These are phyloP conservation scores for Mycena pura DNA, from an alignment of 768 basidiomycete genomes.

Conservation along the genomic window DNA sequence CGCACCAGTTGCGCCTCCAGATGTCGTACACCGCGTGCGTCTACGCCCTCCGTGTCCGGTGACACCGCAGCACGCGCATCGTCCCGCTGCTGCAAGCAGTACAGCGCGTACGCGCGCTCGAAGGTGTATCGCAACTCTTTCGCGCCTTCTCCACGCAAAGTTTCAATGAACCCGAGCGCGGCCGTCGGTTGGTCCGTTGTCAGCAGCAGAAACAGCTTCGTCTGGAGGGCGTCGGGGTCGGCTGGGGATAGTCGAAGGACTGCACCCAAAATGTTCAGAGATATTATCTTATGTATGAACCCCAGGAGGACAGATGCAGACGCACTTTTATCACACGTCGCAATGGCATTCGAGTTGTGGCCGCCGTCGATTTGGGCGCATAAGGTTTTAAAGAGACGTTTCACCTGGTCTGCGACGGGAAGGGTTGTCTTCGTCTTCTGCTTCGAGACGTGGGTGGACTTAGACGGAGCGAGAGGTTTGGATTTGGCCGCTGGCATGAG, in stretches of 20 bases:
- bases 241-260: conserved; percentile 73
- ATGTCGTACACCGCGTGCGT: conserved; percentile 72
- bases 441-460: conserved; percentile 12
- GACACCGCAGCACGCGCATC: conserved; percentile 65
- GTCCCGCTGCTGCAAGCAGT: conserved; percentile 78
- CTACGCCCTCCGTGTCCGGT: conserved; percentile 39
- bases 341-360: conserved; percentile 83
- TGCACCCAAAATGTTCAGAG: conserved; percentile 36
- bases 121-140: conserved; percentile 46
- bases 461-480: background rate
- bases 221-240: conserved; percentile 77
- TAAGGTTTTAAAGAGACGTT: conserved; percentile 76
- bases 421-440: conserved; percentile 28
- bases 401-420: conserved; percentile 46
- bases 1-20: conserved; percentile 89
- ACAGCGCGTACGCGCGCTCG: conserved; percentile 84
- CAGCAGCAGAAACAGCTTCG: conserved; percentile 86
- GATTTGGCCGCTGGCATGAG: conserved; percentile 18
- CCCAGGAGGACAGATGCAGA: conserved; percentile 22
- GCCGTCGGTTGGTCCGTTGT: conserved; percentile 83
- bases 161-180: conserved; percentile 68
- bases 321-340: conserved; percentile 92
- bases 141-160: conserved; percentile 32
- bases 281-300: too few relatives aligned
- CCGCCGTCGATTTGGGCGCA: conserved; percentile 92